Evolutionary conservation across 192 early-diverging fungal genomes (phyloP), one percentile per base, ranked within the genome.

Genomic region (Backusella mclennaniae): DNA sequence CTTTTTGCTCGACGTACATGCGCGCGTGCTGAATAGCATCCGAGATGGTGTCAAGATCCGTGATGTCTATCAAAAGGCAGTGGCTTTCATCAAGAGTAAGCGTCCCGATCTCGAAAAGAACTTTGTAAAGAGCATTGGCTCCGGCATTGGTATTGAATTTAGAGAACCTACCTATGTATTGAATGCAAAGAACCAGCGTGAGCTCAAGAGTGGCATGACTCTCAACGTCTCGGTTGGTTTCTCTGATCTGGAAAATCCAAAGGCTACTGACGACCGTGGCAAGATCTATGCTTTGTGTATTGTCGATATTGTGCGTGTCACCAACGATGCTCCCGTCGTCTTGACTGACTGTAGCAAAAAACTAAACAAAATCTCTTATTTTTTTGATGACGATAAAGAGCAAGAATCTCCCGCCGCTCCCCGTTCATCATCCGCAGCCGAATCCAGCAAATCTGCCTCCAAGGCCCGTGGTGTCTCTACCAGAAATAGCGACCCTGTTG

Each of bases 141-240:
- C 90, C 80, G 91, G 90, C 82, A 98, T 95, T 71, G 98, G 98
- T 12, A 94, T 98, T 66, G 97, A 99, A 85, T 95, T 98, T 75
- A 86, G 93, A 46, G 98, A 99, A 76, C 88, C 92, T 12, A 86
- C 83, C 26, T 97, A 93, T 84, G 81, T 90, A 14, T 87, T 99
- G 66, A 88, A 86, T 38, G 74, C 87, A n/a, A 95, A 95, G 71
- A 94, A 91, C 78, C 68, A 76, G 35, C 85, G 87, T 69, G 83
- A 86, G 41, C 83, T 99, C 66, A 84, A 92, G 74, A 83, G 88
- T 1, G 93, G 92, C 49, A 98, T 98, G 96, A 89, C 94, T 0
- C 76, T 98, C 63, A 96, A 94, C 67, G 77, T 98, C 17, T 89
- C 90, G 15, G 76, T 98, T 14, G 96, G 96, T 14, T 94, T 99